Evolutionary conservation across 2,329 filamentous ascomycete species (phyloP).

Genomic region (Monascus ruber): DNA sequence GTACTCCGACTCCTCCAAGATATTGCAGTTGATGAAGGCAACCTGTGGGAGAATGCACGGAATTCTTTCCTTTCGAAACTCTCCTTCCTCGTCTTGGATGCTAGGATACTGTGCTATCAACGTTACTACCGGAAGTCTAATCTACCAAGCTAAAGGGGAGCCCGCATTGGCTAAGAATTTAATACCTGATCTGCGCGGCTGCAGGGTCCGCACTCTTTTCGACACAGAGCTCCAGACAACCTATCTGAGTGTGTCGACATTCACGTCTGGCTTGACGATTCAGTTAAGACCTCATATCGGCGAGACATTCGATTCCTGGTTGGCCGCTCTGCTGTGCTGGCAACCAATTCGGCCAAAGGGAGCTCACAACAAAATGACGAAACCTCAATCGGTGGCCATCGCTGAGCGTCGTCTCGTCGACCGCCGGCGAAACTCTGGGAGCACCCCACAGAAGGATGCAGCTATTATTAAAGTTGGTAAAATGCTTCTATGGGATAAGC

Average conservation of each 20-base stretch:
- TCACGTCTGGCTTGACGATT: slow-evolving; percentile 36
- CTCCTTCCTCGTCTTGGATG: slow-evolving; percentile 33
- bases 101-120: slow-evolving; percentile 43
- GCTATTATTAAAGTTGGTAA: slow-evolving; percentile 93
- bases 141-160: slow-evolving; percentile 41
- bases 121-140: slow-evolving; percentile 38
- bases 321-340: slow-evolving; percentile 41
- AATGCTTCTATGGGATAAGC: slow-evolving; percentile 83
- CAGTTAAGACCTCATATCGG: slow-evolving; percentile 38
- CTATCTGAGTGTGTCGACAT: slow-evolving; percentile 39
- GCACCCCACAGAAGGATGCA: slow-evolving; percentile 51
- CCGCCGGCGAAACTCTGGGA: slow-evolving; percentile 35
- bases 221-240: slow-evolving; percentile 35
- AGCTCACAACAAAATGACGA: slow-evolving; percentile 40
- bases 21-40: slow-evolving; percentile 41
- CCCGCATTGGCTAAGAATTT: slow-evolving; percentile 36
- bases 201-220: slow-evolving; percentile 37
- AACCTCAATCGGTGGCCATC: slow-evolving; percentile 35
- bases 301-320: slow-evolving; percentile 42
- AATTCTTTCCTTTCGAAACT: slow-evolving; percentile 39
- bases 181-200: slow-evolving; percentile 39
- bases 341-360: slow-evolving; percentile 40
- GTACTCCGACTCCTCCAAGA: slow-evolving; percentile 36
- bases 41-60: slow-evolving; percentile 42
- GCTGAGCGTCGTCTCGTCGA: slow-evolving; percentile 32